Percentiles rank a stretch among this genome's conserved stretches.
Evolutionary conservation across 2,329 filamentous ascomycete species (phyloP).

Genomic region (Fusarium beomiforme): DNA sequence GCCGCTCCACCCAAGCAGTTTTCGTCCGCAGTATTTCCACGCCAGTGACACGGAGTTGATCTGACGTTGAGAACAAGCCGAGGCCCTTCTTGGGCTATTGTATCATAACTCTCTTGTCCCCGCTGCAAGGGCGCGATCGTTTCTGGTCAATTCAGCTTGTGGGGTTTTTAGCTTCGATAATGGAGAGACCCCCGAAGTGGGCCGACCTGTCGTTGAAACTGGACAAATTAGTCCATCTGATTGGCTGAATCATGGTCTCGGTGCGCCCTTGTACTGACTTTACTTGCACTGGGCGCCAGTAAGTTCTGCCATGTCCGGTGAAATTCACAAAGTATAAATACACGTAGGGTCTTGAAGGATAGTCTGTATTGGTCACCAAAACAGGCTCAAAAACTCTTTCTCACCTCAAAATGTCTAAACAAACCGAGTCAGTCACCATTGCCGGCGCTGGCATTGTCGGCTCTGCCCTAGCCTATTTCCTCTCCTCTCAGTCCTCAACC

Average conservation of each 20-base stretch:
- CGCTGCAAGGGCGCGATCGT: conserved; percentile 9
- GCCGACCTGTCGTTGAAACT: neutral
- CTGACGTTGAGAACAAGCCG: too few species aligned
- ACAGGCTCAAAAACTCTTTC: accelerated
- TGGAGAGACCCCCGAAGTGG: neutral
- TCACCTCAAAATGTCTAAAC: conserved; percentile 5
- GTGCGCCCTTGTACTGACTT: conserved; percentile 15
- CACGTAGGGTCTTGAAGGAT: neutral
- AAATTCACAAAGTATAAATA: neutral
- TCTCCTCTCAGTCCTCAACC: conserved; percentile 2
- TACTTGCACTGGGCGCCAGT: neutral
- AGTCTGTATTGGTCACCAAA: neutral
- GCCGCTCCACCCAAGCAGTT: too few species aligned
- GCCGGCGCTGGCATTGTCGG: conserved; percentile 35
- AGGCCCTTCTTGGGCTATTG: neutral
- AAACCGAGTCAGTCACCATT: conserved; percentile 28
- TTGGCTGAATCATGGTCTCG: neutral
- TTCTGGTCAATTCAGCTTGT: neutral
- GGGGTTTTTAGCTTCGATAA: neutral
- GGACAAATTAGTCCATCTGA: neutral
- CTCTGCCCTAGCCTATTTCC: conserved; percentile 22
- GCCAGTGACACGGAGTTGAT: neutral
- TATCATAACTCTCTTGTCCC: neutral
- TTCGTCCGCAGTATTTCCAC: neutral
- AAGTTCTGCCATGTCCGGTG: too few species aligned